phyloP scores from a whole-genome alignment of 75 land plant species.

The Sequoia sempervirens region DNA sequence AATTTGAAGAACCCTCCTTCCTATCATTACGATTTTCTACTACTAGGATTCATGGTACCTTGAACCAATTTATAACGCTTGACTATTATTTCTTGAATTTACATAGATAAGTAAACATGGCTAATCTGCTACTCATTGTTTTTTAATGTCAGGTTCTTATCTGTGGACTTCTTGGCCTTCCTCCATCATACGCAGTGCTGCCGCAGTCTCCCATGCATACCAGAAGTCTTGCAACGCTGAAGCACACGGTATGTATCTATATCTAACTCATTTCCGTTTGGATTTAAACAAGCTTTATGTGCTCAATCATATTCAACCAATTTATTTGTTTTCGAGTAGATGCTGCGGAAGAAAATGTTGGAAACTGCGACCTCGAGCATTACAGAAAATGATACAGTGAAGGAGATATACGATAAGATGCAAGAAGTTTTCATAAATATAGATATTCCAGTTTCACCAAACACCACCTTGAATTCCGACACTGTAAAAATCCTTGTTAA shows the following conservation, averaged over 20 bases:
- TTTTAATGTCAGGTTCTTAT: slow-evolving; percentile 46
- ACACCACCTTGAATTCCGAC: too few relatives aligned
- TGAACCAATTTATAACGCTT: too few relatives aligned
- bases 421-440: slow-evolving; percentile 19
- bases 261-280: too few relatives aligned
- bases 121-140: not conserved
- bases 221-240: slow-evolving; percentile 4
- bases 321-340: slow-evolving; percentile 9
- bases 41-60: slow-evolving; percentile 20
- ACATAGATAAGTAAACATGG: not conserved
- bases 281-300: too few relatives aligned
- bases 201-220: slow-evolving; percentile 97
- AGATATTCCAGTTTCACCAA: slow-evolving; percentile 8
- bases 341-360: slow-evolving; percentile 25
- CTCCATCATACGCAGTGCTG: slow-evolving; percentile 87
- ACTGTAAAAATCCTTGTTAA: too few relatives aligned
- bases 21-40: slow-evolving; percentile 1
- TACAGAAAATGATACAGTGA: slow-evolving; percentile 13
- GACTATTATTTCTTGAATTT: too few relatives aligned
- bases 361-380: slow-evolving; percentile 20
- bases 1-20: too few relatives aligned
- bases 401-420: slow-evolving; percentile 21
- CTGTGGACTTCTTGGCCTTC: slow-evolving; percentile 82
- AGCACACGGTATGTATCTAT: slow-evolving; percentile 18
- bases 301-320: not conserved